Conservation (phyloP, 345 rosid genomes). For the Gossypium herbaceum region DNA sequence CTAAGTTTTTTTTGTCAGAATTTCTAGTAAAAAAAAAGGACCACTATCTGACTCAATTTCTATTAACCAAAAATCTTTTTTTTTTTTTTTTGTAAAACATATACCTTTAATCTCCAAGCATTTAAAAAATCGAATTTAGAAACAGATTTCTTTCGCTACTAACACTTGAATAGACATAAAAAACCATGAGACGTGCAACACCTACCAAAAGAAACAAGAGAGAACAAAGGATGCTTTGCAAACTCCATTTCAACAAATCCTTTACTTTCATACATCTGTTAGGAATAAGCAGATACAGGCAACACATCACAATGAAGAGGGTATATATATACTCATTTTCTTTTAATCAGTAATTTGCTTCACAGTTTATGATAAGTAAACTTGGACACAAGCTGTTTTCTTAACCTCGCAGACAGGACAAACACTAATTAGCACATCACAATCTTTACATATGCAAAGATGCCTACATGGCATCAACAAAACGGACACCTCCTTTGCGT, state of each 20-base stretch:
- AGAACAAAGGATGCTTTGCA: neutral
- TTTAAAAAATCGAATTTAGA: too few species aligned
- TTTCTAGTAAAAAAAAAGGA: too few species aligned
- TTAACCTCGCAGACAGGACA: constrained; percentile 81
- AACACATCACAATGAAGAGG: constrained; percentile 13
- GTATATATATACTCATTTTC: constrained; percentile 11
- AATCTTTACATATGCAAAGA: constrained; percentile 76
- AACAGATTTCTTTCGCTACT: too few species aligned
- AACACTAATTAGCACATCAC: constrained; percentile 46
- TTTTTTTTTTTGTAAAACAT: too few species aligned
- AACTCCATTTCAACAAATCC: neutral
- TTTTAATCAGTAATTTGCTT: constrained; percentile 21
- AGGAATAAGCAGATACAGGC: neutral
- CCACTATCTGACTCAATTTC: too few species aligned
- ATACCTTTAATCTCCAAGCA: too few species aligned
- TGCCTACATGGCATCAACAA: constrained; percentile 86
- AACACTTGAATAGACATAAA: too few species aligned
- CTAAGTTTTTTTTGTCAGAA: too few species aligned
- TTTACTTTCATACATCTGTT: neutral
- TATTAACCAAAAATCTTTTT: too few species aligned
- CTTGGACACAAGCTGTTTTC: constrained; percentile 56
- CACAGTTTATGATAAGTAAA: constrained; percentile 44
- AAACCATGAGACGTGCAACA: too few species aligned
- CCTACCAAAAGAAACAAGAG: neutral
- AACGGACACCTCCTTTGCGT: constrained; percentile 52